A percentile compares a stretch with the other conserved stretches of the same genome.
These are phyloP conservation scores for Pisolithus orientalis DNA, from an alignment of 768 basidiomycete species.

Conservation along the genomic window DNA sequence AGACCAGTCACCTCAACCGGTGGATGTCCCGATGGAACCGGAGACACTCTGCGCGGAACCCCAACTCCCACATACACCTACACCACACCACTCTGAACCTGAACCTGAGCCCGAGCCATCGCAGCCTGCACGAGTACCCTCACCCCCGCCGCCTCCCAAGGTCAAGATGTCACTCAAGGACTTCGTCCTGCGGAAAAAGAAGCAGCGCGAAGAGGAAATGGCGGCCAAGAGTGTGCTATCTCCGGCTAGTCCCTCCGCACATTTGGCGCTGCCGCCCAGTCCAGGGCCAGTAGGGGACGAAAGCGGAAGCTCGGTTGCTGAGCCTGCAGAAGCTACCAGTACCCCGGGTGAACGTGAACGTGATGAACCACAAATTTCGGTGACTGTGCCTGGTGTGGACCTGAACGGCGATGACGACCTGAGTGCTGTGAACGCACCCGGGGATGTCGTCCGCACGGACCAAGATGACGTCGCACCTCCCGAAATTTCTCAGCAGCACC, in stretches of 20 bases:
- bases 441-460: no score
- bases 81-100: conserved; percentile 9
- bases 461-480: no score
- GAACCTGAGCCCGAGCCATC: conserved; percentile 9
- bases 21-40: not conserved
- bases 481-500: no score
- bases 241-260: conserved; percentile 11
- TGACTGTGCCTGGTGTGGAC: no score
- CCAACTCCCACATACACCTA: not conserved
- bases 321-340: not conserved
- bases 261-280: conserved; percentile 11
- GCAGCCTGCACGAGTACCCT: conserved; percentile 12
- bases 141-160: conserved; percentile 37
- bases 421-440: no score
- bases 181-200: conserved; percentile 50
- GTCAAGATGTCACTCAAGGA: conserved; percentile 54
- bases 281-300: conserved; percentile 19
- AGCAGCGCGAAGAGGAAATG: conserved; percentile 42
- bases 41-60: not conserved
- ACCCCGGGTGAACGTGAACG: not conserved
- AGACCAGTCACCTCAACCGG: not conserved
- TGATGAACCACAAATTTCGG: no score
- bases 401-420: no score
- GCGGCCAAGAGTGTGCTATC: conserved; percentile 23
- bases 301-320: conserved; percentile 4